Evolutionary conservation across 495 filamentous ascomycete species (phyloP).

Genomic region (Aspergillus ellipticus): DNA sequence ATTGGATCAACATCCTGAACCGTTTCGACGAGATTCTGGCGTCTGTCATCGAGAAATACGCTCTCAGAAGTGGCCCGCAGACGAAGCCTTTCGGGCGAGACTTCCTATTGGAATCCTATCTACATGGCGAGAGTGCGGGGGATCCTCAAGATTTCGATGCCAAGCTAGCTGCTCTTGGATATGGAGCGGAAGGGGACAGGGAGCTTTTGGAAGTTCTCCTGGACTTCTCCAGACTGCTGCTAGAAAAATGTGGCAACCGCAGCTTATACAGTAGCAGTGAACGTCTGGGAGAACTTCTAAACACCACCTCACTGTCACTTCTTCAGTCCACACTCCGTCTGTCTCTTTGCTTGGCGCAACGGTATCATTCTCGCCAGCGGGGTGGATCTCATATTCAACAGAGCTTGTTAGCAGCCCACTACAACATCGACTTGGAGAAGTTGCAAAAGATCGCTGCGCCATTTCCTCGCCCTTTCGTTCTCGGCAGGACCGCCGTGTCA

Average conservation of each 20-base stretch:
- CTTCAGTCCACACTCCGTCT: conserved; percentile 72
- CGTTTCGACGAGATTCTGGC: conserved; percentile 89
- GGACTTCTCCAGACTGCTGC: conserved; percentile 76
- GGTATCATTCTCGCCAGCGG: conserved; percentile 85
- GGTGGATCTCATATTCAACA: conserved; percentile 61
- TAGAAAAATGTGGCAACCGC: conserved; percentile 95
- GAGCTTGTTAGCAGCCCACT: conserved; percentile 76
- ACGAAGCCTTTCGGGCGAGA: conserved; percentile 64
- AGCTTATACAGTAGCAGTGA: conserved; percentile 93
- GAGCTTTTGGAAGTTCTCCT: conserved; percentile 75
- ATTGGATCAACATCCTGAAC: conserved; percentile 95
- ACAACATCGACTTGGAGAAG: conserved; percentile 89
- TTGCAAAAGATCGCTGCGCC: conserved; percentile 78
- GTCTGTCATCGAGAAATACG: conserved; percentile 75
- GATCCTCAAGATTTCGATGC: conserved; percentile 48
- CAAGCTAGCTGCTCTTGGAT: conserved; percentile 56
- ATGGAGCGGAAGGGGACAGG: conserved; percentile 69
- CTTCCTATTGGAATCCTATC: conserved; percentile 55
- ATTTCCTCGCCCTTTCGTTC: conserved; percentile 64
- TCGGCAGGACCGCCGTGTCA: conserved; percentile 33
- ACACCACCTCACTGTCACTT: conserved; percentile 76
- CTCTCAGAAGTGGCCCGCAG: conserved; percentile 76
- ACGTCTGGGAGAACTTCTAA: conserved; percentile 80
- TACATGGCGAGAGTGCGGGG: conserved; percentile 32
- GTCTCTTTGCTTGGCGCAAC: conserved; percentile 76